Percentiles rank a stretch among this genome's conserved stretches.
These are phyloP conservation scores for Phytophthora lateralis DNA, from an alignment of 352 stramenopile genomes.

Conservation along the genomic window DNA sequence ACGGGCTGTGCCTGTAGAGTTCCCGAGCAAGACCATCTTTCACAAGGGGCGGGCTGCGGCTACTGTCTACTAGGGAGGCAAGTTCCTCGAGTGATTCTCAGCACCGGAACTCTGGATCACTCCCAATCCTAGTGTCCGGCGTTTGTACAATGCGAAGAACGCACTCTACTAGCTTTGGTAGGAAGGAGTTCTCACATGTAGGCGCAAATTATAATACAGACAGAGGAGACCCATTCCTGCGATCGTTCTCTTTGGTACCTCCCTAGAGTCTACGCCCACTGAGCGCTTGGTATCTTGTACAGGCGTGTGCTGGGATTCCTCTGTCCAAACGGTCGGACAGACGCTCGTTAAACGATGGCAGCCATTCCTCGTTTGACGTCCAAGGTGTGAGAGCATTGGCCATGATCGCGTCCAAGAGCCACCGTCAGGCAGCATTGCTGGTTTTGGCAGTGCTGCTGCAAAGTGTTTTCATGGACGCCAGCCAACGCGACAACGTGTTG, in stretches of 20 bases:
- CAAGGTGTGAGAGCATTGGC: slow-evolving; percentile 1
- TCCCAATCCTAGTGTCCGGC: slow-evolving; percentile 5
- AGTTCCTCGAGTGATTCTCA: slow-evolving; percentile 6
- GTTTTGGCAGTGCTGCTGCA: slow-evolving; percentile 16
- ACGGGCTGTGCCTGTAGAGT: slow-evolving; percentile 31
- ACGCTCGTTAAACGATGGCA: slow-evolving; percentile 5
- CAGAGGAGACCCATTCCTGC: not conserved
- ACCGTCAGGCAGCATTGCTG: slow-evolving; percentile 6
- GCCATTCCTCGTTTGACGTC: slow-evolving; percentile 8
- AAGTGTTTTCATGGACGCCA: slow-evolving; percentile 12
- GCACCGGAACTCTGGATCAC: slow-evolving; percentile 22
- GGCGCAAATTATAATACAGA: slow-evolving; percentile 17
- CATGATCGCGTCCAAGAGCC: slow-evolving; percentile 15
- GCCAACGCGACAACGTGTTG: slow-evolving; percentile 11
- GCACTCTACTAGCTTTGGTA: not conserved
- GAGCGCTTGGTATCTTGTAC: slow-evolving; percentile 19
- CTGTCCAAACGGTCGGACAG: slow-evolving; percentile 1
- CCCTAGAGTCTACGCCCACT: not conserved
- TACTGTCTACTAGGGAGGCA: slow-evolving; percentile 19
- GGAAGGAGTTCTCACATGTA: not conserved
- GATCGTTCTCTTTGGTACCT: not conserved
- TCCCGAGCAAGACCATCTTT: slow-evolving; percentile 38
- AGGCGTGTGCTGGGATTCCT: slow-evolving; percentile 3
- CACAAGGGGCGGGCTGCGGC: slow-evolving; percentile 28
- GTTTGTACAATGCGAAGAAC: slow-evolving; percentile 17